phyloP scores from a whole-genome alignment of 306 rosid genomes.

The Dicorynia guianensis region DNA sequence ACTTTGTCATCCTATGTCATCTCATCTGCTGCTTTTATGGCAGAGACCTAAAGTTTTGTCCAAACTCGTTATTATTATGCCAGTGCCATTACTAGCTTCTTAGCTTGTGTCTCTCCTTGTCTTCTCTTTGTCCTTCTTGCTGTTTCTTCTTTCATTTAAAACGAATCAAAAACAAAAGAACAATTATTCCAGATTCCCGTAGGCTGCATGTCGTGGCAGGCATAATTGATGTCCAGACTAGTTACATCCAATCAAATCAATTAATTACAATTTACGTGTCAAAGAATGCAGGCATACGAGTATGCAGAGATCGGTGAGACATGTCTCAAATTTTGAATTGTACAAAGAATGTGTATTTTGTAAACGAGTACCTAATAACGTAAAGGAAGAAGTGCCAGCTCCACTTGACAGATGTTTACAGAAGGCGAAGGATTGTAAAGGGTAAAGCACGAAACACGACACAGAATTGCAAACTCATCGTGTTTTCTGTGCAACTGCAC shows the following conservation, averaged over 20 bases:
- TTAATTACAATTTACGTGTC: constrained; percentile 37
- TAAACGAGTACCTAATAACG: too few relatives aligned
- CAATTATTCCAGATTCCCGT: too few relatives aligned
- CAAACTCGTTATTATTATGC: too few relatives aligned
- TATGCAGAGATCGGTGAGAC: too few relatives aligned
- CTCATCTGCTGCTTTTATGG: not conserved
- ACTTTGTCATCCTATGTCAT: constrained; percentile 3
- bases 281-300: too few relatives aligned
- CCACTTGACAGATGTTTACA: not conserved
- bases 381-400: too few relatives aligned
- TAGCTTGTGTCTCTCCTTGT: not conserved
- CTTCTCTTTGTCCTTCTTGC: not conserved
- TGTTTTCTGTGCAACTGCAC: constrained; percentile 16
- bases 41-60: not conserved
- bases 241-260: not conserved
- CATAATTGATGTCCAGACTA: not conserved
- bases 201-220: not conserved
- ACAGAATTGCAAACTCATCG: constrained; percentile 33
- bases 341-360: too few relatives aligned
- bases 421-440: not conserved
- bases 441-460: not conserved
- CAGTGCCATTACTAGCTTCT: too few relatives aligned
- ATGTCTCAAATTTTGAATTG: too few relatives aligned
- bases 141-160: too few relatives aligned
- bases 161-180: too few relatives aligned